Conservation (phyloP, 257 asterid species). For the Craterostigma plantagineum region DNA sequence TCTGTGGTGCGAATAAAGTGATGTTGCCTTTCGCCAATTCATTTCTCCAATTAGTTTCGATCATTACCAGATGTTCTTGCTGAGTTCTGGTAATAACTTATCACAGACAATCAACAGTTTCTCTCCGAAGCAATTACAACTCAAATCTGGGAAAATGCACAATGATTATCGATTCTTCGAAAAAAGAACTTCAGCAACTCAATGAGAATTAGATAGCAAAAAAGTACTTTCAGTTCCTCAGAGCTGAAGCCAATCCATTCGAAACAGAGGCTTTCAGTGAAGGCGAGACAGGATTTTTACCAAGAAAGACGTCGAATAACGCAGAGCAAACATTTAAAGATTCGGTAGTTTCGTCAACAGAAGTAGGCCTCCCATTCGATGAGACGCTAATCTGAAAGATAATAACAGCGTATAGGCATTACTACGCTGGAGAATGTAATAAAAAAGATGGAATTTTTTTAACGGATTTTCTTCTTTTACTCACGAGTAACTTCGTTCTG, state of each 20-base stretch:
- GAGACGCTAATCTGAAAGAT: slow-evolving; percentile 48
- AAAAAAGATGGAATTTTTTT: not conserved
- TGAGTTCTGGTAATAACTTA: too few species aligned
- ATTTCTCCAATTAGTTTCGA: too few species aligned
- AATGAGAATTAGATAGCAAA: not conserved
- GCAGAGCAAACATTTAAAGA: slow-evolving; percentile 58
- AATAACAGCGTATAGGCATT: not conserved
- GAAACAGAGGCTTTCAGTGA: slow-evolving; percentile 56
- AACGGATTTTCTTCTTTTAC: slow-evolving; percentile 12
- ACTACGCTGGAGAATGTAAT: not conserved
- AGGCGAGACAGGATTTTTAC: slow-evolving; percentile 68
- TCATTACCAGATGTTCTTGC: too few species aligned
- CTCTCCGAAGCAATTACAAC: too few species aligned
- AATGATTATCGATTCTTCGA: too few species aligned
- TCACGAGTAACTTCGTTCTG: slow-evolving; percentile 62
- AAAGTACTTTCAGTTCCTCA: slow-evolving; percentile 8
- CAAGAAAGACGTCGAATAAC: slow-evolving; percentile 74
- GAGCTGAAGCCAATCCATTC: slow-evolving; percentile 41
- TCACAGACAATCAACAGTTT: too few species aligned
- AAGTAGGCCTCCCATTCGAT: slow-evolving; percentile 43
- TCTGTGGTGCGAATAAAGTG: too few species aligned
- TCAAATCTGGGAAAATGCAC: too few species aligned
- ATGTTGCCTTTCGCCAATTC: too few species aligned
- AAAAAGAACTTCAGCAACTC: too few species aligned
- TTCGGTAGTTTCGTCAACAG: slow-evolving; percentile 54